Evolutionary conservation across 495 filamentous ascomycete species (phyloP), one percentile per base, ranked within the genome.

Genomic region (Penicillium dipodomyicola): DNA sequence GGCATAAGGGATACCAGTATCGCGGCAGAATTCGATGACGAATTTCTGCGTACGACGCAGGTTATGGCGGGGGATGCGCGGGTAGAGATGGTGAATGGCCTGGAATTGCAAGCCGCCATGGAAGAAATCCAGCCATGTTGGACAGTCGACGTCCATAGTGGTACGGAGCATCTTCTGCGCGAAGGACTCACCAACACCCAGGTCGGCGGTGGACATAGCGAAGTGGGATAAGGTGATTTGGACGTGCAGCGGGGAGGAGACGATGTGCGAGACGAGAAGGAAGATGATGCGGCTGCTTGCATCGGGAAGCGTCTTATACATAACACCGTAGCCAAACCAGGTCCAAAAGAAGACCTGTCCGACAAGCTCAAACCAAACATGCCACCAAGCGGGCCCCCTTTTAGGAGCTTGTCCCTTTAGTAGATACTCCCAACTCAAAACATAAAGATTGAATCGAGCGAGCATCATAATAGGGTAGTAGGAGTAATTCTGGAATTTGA

Each of bases 211-310:
- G 60, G 87, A 91, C 94, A 97, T 98, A 55, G 92, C 90, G 70
- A 96, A 98, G 73, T 98, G 94, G 10, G 88, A 93, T 27, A 97
- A 85, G 9, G 94, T 97, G 68, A 98, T 97, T 74, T 97, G 94
- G 35, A 93, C 86, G 67, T 98, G 94, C 22, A 97, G 76, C 14
- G 92, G 91, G 70, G 87, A 87, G 9, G 93, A 88, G 35, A 95
- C 82, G 68, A 89, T 83, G 65, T 98, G 93, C 68, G 89, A 92
- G 67, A 97, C 78, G 73, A 97, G 70, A 49, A 98, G 70, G 71
- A 89, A 97, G 42, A 81, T 64, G 49, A 95, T 72, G 4, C 92
- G 85, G 58, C 81, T 82, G 76, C 79, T 82, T 64, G 82, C 82
- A 57, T 81, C 82, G 30, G 90, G 90, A 54, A 97, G 82, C 17